Evolutionary conservation across 2,329 filamentous ascomycete species (phyloP), one percentile per base, ranked within the genome.

Genomic region (Coniella vitis): DNA sequence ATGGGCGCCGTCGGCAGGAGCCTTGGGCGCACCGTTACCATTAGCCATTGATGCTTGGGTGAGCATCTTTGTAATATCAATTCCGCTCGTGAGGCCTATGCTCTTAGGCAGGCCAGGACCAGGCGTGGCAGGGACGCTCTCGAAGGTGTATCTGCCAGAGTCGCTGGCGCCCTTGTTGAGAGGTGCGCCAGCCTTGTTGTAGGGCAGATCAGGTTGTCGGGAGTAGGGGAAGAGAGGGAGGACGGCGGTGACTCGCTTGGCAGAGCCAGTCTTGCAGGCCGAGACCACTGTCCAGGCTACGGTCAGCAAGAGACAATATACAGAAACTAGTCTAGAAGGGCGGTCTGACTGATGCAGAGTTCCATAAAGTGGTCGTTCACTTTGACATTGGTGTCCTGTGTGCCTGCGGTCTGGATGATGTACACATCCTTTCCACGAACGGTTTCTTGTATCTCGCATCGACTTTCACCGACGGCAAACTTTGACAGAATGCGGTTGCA

Each of bases 371-470:
- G 84, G 70, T 98, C 93, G 65, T 98, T 98, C 70, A 96, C 88
- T 61, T 86, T 87, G 55, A 89, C 90, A 14, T 40, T 20, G 19
- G 45, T 31, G 20, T 54, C 45, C 13, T 54, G 52, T n/a, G 52
- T 54, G 58, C 88, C 88, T 58, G 89, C 90, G 37, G 89, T 93
- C 69, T 97, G 91, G 61, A 98, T 89, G 65, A 97, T 96, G 72
- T 94, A 98, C 65, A 96, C 93, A 81, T 98, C 93, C 68, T 98
- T 98, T 59, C 88, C 93, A 60, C 93, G 86, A 45, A 98, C 93
- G 13, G 90, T 95, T 69, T 98, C 93, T 66, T 90, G 80, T 62
- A 98, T 94, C 69, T 97, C 91, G 52, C 95, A 90, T 48, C 91
- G 83, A 59, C 87, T 95, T 73, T 97, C 91, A 56, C 91, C 91